Conservation (phyloP, 768 basidiomycete genomes). For the Suillus subluteus region DNA sequence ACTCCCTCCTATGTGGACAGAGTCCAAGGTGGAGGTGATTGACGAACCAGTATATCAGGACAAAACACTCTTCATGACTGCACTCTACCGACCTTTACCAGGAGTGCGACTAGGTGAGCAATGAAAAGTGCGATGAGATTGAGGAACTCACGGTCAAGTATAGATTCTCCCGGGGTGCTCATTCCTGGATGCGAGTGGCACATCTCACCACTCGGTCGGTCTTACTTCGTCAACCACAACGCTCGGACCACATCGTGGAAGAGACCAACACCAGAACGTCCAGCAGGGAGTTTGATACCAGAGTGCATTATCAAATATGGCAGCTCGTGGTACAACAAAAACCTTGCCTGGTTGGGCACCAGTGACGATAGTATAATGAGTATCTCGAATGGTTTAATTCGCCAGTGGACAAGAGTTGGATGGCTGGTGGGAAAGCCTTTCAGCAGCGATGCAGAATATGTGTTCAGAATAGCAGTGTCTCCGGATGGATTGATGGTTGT, state of each 20-base stretch:
- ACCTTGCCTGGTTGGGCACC: not conserved
- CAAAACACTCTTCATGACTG: rapidly evolving
- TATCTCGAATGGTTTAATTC: not conserved
- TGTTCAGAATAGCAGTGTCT: not conserved
- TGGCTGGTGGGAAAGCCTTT: not conserved
- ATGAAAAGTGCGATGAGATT: not conserved
- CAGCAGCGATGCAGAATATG: not conserved
- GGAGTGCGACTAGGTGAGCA: not conserved
- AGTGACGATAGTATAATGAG: not conserved
- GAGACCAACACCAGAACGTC: not conserved
- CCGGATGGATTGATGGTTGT: not conserved
- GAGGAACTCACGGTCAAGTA: not conserved
- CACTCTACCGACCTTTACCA: not conserved
- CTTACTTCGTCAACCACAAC: not conserved
- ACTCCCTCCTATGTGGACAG: conserved; percentile 1
- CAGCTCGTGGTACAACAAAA: not conserved
- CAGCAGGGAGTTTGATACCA: not conserved
- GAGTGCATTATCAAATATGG: not conserved
- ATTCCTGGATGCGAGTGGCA: not conserved
- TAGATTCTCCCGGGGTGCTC: not conserved
- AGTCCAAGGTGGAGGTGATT: not conserved
- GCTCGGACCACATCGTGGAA: not conserved
- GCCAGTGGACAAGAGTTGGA: not conserved
- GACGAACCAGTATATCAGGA: not conserved
- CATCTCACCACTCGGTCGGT: not conserved